Conservation (phyloP, 306 rosid genomes). For the Cucurbita ficifolia region DNA sequence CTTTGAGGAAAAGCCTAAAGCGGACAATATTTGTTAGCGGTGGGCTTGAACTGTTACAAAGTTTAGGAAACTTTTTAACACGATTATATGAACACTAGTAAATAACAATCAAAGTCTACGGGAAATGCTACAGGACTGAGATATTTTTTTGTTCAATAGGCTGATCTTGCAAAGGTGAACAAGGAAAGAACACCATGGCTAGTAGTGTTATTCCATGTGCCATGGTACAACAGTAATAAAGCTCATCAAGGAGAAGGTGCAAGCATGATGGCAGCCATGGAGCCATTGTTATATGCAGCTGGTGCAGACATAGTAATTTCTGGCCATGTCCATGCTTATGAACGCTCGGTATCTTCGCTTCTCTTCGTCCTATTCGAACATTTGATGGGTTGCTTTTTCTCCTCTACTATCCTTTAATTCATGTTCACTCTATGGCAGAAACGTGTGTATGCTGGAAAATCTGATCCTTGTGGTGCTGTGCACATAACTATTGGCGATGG, state of each 20-base stretch:
- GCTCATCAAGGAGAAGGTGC: constrained; percentile 86
- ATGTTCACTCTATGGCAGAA: constrained; percentile 25
- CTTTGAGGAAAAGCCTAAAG: too few species aligned
- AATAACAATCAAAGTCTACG: neutral
- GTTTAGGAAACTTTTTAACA: neutral
- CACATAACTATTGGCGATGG: constrained; percentile 92
- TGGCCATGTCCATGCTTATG: constrained; percentile 93
- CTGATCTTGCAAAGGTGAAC: constrained; percentile 61
- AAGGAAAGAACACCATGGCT: constrained; percentile 79
- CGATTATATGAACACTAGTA: neutral
- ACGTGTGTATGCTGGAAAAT: constrained; percentile 46
- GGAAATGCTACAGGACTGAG: neutral
- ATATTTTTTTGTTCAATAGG: constrained; percentile 21
- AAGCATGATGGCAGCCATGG: constrained; percentile 65
- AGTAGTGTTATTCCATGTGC: constrained; percentile 62
- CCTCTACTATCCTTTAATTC: neutral
- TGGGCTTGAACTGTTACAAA: too few species aligned
- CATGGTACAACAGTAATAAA: constrained; percentile 85
- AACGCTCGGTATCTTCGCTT: constrained; percentile 50
- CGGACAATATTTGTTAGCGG: too few species aligned
- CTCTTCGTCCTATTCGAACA: neutral
- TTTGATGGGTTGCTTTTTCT: neutral
- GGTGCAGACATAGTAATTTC: constrained; percentile 50
- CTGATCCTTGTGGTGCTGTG: constrained; percentile 68
- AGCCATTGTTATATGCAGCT: constrained; percentile 75